These are phyloP conservation scores for Murraya paniculata DNA, from an alignment of 345 rosid genomes.

Conservation along the genomic window DNA sequence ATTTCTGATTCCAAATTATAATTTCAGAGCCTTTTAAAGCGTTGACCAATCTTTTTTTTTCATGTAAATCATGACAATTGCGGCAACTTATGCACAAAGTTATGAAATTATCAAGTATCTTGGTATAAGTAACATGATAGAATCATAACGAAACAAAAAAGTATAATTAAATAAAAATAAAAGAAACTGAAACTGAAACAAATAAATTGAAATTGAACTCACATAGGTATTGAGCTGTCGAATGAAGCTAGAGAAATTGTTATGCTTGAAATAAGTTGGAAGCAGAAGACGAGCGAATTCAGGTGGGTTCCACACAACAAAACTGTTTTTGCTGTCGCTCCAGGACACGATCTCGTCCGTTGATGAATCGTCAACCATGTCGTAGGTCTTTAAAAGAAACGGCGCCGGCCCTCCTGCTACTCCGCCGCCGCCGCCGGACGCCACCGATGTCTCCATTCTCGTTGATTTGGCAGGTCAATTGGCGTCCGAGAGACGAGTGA, in stretches of 20 bases:
- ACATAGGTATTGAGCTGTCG: constrained; percentile 80
- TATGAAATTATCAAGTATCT: not conserved
- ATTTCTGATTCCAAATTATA: not conserved
- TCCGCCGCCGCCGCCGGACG: constrained; percentile 29
- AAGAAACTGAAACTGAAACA: not conserved
- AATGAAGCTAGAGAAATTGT: constrained; percentile 87
- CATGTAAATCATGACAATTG: not conserved
- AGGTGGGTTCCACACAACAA: constrained; percentile 91
- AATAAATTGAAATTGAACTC: constrained; percentile 14
- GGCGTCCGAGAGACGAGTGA: not conserved
- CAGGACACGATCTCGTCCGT: constrained; percentile 89
- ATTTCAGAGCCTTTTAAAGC: not conserved
- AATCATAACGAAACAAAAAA: not conserved
- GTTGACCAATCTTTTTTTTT: not conserved
- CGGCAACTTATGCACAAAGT: not conserved
- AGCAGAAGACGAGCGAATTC: constrained; percentile 80
- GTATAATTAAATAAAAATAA: no score
- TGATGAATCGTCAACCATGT: constrained; percentile 78
- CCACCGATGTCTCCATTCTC: not conserved
- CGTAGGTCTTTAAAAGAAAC: constrained; percentile 78
- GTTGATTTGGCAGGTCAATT: not conserved
- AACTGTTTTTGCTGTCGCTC: constrained; percentile 68
- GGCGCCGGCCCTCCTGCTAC: constrained; percentile 83
- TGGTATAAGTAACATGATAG: not conserved
- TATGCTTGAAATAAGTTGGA: constrained; percentile 91